Percentiles rank a stretch among this genome's conserved stretches.
Conservation (phyloP, 345 rosid genomes). For the Excoecaria agallocha region DNA sequence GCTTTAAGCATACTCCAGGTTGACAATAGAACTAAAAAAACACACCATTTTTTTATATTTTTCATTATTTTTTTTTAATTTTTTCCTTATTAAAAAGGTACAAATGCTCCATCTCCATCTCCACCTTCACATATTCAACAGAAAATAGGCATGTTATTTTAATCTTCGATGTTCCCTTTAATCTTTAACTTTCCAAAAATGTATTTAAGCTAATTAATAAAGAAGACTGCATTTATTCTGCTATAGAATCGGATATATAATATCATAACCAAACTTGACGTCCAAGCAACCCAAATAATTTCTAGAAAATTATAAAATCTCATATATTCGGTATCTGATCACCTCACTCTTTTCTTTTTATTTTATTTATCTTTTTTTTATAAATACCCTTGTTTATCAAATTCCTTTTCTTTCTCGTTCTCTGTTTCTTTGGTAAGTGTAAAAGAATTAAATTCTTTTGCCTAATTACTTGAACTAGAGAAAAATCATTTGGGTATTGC, state of each 20-base stretch:
- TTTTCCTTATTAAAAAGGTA: neutral
- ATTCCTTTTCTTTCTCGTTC: neutral
- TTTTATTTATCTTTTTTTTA: no score
- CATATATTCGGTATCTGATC: no score
- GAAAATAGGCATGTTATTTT: neutral
- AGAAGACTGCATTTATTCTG: constrained; percentile 32
- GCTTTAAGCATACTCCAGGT: constrained; percentile 44
- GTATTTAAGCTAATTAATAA: neutral
- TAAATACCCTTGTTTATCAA: neutral
- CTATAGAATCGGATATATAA: constrained; percentile 39
- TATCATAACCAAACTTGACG: constrained; percentile 59
- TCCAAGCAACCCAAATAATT: constrained; percentile 60
- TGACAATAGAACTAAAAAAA: constrained; percentile 35
- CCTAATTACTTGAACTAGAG: neutral
- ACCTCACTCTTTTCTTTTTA: no score
- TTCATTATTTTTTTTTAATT: no score
- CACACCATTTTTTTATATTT: no score
- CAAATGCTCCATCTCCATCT: neutral
- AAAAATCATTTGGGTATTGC: constrained; percentile 9
- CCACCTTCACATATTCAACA: neutral
- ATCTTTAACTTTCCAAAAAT: neutral
- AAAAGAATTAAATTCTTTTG: constrained; percentile 32
- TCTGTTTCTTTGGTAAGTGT: constrained; percentile 5
- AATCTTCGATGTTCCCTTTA: neutral
- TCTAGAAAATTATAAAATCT: neutral